Evolutionary conservation across 2,329 filamentous ascomycete genomes (phyloP).

Genomic region (Gnomoniopsis smithogilvyi): DNA sequence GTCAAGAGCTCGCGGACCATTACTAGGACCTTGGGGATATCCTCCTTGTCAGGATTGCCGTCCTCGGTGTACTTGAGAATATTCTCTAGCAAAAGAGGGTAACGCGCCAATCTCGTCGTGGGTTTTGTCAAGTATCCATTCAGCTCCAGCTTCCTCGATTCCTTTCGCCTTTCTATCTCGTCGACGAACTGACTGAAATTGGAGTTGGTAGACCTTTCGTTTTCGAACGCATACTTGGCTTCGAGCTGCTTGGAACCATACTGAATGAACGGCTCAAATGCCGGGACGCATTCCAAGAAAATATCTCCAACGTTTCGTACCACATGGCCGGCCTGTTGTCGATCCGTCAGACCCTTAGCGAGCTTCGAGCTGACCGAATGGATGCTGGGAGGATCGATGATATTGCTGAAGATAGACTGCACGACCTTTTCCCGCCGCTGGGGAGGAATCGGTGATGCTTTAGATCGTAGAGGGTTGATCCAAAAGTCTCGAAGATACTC

Average conservation of each 20-base stretch:
- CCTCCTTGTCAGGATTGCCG: conserved; percentile 83
- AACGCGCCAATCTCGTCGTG: conserved; percentile 89
- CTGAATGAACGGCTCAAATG: conserved; percentile 92
- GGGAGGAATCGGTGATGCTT: conserved; percentile 83
- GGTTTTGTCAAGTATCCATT: conserved; percentile 98
- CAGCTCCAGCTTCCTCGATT: conserved; percentile 92
- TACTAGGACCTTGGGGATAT: conserved; percentile 84
- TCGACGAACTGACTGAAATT: conserved; percentile 90
- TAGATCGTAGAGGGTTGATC: conserved; percentile 86
- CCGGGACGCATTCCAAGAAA: conserved; percentile 86
- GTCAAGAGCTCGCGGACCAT: conserved; percentile 85
- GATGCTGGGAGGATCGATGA: conserved; percentile 77
- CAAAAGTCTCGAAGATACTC: conserved; percentile 98
- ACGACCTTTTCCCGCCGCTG: conserved; percentile 87
- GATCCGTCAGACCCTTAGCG: conserved; percentile 80
- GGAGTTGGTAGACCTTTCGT: conserved; percentile 83
- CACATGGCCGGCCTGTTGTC: conserved; percentile 87
- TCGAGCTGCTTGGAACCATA: conserved; percentile 96
- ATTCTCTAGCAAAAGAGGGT: conserved; percentile 87
- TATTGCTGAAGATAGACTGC: conserved; percentile 91
- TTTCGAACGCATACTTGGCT: conserved; percentile 97
- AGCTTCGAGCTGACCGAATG: conserved; percentile 87
- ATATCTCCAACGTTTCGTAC: conserved; percentile 91
- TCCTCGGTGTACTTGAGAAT: conserved; percentile 90
- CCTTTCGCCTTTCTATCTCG: conserved; percentile 91